These are phyloP conservation scores for Thelephora ganbajun DNA, from an alignment of 768 basidiomycete species.

Conservation along the genomic window DNA sequence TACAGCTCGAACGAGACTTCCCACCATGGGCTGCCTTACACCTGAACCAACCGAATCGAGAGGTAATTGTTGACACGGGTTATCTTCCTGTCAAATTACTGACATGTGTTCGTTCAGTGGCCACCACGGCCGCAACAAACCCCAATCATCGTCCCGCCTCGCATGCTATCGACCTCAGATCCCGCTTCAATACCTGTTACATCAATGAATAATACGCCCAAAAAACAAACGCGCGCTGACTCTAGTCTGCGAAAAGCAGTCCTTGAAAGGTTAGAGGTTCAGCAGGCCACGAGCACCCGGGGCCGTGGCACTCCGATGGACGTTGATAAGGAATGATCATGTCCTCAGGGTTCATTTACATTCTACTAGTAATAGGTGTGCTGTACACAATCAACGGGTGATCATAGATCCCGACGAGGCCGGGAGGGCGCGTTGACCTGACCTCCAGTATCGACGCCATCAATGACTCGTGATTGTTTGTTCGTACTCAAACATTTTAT, in stretches of 20 bases:
- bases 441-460: too few relatives aligned
- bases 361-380: too few relatives aligned
- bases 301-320: slow-evolving; percentile 5
- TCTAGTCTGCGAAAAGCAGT: slow-evolving; percentile 65
- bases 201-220: slow-evolving; percentile 12
- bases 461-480: too few relatives aligned
- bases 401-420: too few relatives aligned
- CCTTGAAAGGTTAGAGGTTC: slow-evolving; percentile 61
- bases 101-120: slow-evolving; percentile 37
- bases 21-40: slow-evolving; percentile 84
- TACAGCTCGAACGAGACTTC: slow-evolving; percentile 66
- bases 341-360: not conserved
- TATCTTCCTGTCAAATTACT: not conserved
- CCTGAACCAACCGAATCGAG: slow-evolving; percentile 73
- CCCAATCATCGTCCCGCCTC: slow-evolving; percentile 65
- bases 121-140: slow-evolving; percentile 69
- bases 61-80: slow-evolving; percentile 31
- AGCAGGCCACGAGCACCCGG: slow-evolving; percentile 50
- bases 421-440: too few relatives aligned
- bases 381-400: too few relatives aligned
- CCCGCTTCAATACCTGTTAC: slow-evolving; percentile 7
- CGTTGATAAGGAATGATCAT: not conserved
- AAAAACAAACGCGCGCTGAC: slow-evolving; percentile 19
- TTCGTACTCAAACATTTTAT: too few relatives aligned
- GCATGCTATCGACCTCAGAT: slow-evolving; percentile 26